Conservation (phyloP, 2,329 filamentous ascomycete genomes). For the Trichoderma sp. region DNA sequence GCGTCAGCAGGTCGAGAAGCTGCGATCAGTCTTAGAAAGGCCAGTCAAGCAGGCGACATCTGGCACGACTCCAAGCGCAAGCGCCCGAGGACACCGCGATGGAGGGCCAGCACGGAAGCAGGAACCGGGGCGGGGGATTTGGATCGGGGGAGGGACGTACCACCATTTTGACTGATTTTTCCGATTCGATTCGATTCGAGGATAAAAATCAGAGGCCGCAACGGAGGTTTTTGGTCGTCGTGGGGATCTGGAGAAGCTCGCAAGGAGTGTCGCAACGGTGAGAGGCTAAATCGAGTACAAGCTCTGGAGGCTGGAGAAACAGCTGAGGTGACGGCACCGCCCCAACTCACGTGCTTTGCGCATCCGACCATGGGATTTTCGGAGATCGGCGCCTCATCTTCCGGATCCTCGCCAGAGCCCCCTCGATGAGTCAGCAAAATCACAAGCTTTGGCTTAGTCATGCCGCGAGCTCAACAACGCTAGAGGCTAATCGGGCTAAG, state of each 20-base stretch:
- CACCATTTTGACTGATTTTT: conserved; percentile 32
- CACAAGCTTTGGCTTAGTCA: neutral
- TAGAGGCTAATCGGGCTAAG: neutral
- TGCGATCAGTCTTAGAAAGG: conserved; percentile 42
- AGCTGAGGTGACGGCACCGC: conserved; percentile 20
- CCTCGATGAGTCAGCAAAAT: conserved; percentile 2
- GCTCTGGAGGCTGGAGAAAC: conserved; percentile 16
- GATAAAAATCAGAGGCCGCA: neutral
- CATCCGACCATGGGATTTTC: neutral
- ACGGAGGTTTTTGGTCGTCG: neutral
- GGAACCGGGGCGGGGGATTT: conserved; percentile 3
- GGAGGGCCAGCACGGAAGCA: conserved; percentile 15
- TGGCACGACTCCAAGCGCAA: conserved; percentile 24
- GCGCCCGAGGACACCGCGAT: conserved; percentile 13
- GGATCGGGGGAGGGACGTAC: conserved; percentile 28
- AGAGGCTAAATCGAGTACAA: conserved; percentile 14
- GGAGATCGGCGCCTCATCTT: conserved; percentile 5
- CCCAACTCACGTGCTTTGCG: conserved; percentile 11
- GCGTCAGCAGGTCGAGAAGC: conserved; percentile 66
- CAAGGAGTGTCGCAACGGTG: conserved; percentile 19
- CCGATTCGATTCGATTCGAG: neutral
- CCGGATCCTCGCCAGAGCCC: neutral
- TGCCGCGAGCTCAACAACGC: neutral
- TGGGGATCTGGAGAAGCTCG: neutral
- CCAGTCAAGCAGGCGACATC: conserved; percentile 26